Conservation (phyloP, 352 stramenopile species). For the Globisporangium solare region DNA sequence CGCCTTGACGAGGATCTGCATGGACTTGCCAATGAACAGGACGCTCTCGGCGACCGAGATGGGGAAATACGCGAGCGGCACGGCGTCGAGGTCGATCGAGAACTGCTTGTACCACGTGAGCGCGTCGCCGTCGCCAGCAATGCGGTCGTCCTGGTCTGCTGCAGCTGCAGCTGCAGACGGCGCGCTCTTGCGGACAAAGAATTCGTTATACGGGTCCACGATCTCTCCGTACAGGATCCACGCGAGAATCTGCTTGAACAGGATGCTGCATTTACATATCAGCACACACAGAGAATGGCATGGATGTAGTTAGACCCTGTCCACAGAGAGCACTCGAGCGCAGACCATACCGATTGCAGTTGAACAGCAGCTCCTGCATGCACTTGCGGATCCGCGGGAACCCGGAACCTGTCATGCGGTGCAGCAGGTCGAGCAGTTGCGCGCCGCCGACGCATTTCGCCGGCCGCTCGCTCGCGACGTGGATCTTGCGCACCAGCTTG, state of each 20-base stretch:
- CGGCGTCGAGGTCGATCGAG: constrained; percentile 43
- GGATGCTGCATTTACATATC: constrained; percentile 29
- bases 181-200: constrained; percentile 52
- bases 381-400: constrained; percentile 50
- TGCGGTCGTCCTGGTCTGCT: not conserved
- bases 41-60: constrained; percentile 55
- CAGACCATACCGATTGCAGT: constrained; percentile 40
- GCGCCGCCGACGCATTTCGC: constrained; percentile 27
- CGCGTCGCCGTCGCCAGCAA: constrained; percentile 1
- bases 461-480: constrained; percentile 4
- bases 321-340: not conserved
- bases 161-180: not conserved
- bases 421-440: constrained; percentile 34
- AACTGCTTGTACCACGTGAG: constrained; percentile 50
- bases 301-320: constrained; percentile 1
- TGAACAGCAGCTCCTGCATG: constrained; percentile 52
- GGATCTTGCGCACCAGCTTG: constrained; percentile 38
- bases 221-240: constrained; percentile 77
- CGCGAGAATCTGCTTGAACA: constrained; percentile 79
- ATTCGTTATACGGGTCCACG: constrained; percentile 65
- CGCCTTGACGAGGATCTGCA: constrained; percentile 46
- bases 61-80: constrained; percentile 60
- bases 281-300: constrained; percentile 1
- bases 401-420: constrained; percentile 39
- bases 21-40: constrained; percentile 61